phyloP scores from a whole-genome alignment of 2,329 filamentous ascomycete species.

The Xylariomycetidae sp. region DNA sequence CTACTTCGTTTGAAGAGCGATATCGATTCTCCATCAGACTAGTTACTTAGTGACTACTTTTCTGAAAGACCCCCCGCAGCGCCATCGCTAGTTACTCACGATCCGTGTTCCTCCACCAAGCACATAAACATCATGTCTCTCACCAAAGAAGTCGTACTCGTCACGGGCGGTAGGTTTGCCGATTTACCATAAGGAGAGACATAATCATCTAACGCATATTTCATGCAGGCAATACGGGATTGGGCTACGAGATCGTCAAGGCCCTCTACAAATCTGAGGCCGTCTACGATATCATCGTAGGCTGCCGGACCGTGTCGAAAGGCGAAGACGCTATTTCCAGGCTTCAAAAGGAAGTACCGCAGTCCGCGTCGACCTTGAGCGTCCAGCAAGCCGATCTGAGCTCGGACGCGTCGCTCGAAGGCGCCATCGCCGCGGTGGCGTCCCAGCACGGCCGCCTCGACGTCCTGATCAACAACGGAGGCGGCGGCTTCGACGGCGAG shows the following conservation, averaged over 20 bases:
- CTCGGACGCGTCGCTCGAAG: slow-evolving; percentile 45
- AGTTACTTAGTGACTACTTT: too few relatives aligned
- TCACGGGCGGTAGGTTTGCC: too few relatives aligned
- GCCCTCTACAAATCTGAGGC: slow-evolving; percentile 40
- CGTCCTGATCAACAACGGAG: slow-evolving; percentile 52
- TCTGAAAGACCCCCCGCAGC: too few relatives aligned
- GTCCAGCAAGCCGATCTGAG: slow-evolving; percentile 48
- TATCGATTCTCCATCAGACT: too few relatives aligned
- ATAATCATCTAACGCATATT: too few relatives aligned
- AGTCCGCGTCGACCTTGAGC: slow-evolving; percentile 36
- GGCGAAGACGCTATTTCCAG: slow-evolving; percentile 40
- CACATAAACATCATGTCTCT: too few relatives aligned
- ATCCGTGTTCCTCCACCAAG: too few relatives aligned
- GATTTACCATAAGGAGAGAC: too few relatives aligned
- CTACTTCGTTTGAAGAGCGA: too few relatives aligned
- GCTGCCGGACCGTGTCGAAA: slow-evolving; percentile 45
- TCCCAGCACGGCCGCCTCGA: slow-evolving; percentile 42
- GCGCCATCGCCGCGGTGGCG: slow-evolving; percentile 37
- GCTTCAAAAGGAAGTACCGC: slow-evolving; percentile 34
- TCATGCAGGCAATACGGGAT: slow-evolving; percentile 52
- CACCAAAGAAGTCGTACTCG: too few relatives aligned
- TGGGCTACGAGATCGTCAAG: slow-evolving; percentile 53
- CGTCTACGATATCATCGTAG: slow-evolving; percentile 51
- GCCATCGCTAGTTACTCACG: too few relatives aligned
- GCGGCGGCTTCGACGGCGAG: slow-evolving; percentile 25